phyloP scores from a whole-genome alignment of 2,329 filamentous ascomycete species.

The Zymoseptoria pseudotritici region DNA sequence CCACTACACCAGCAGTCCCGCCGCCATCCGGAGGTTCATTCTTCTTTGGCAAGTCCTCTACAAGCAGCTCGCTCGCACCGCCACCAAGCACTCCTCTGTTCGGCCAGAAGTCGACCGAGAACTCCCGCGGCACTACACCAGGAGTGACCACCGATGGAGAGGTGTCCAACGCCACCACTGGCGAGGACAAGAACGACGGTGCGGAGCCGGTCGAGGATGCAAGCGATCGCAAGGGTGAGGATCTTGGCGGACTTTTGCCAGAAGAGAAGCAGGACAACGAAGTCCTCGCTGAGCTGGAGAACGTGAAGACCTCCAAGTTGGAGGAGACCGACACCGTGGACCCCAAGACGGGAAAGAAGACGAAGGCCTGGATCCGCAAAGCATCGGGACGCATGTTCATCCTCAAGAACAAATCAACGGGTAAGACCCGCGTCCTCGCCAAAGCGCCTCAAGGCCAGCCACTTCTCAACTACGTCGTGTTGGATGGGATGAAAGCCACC shows the following conservation, averaged over 20 bases:
- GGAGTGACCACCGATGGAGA: constrained; percentile 37
- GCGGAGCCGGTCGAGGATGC: constrained; percentile 19
- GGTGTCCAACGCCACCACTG: constrained; percentile 30
- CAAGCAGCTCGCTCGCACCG: constrained; percentile 1
- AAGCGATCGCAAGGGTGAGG: constrained; percentile 29
- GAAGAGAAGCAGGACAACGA: constrained; percentile 55
- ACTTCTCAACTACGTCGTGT: constrained; percentile 13
- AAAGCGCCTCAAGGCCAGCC: constrained; percentile 41
- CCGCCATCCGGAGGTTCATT: constrained; percentile 11
- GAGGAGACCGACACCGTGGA: constrained; percentile 41
- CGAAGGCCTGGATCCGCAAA: constrained; percentile 58
- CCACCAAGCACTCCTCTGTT: background rate
- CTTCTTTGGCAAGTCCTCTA: background rate
- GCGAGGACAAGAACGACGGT: constrained; percentile 34
- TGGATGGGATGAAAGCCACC: constrained; percentile 12
- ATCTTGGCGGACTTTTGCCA: constrained; percentile 63
- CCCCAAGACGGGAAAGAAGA: constrained; percentile 40
- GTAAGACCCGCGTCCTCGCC: constrained; percentile 59
- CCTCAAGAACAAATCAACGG: constrained; percentile 64
- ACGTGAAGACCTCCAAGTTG: constrained; percentile 60
- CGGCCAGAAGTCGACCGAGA: constrained; percentile 13
- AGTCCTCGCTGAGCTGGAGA: constrained; percentile 59
- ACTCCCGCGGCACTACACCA: constrained; percentile 41
- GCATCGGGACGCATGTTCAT: constrained; percentile 66
- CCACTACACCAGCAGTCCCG: constrained; percentile 18